phyloP scores from a whole-genome alignment of 83 land plant species.

The Picea abies region DNA sequence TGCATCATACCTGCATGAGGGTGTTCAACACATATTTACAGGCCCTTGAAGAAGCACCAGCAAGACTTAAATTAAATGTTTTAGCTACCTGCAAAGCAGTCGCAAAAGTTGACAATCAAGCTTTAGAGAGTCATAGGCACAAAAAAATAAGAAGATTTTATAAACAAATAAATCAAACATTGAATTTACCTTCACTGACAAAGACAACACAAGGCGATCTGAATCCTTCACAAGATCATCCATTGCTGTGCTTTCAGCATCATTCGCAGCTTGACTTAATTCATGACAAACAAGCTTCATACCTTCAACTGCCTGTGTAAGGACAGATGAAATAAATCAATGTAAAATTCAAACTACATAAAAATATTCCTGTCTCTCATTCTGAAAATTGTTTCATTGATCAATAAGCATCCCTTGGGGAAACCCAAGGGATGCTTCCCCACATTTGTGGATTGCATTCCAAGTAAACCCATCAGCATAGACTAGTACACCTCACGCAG shows the following conservation, averaged over 20 bases:
- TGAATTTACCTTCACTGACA: conserved; percentile 72
- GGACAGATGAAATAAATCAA: neutral
- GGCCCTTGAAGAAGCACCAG: conserved; percentile 96
- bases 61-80: conserved; percentile 89
- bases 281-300: conserved; percentile 99
- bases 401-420: neutral
- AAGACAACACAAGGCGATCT: conserved; percentile 86
- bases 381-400: neutral
- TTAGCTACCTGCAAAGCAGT: conserved; percentile 69
- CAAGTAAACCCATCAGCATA: too few species aligned
- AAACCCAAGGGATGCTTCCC: too few species aligned
- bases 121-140: neutral
- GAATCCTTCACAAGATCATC: conserved; percentile 91
- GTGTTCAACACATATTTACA: conserved; percentile 99
- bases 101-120: neutral
- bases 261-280: conserved; percentile 70
- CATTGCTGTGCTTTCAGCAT: conserved; percentile 73
- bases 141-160: neutral
- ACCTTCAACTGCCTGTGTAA: conserved; percentile 95
- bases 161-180: neutral
- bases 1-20: conserved; percentile 83
- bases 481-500: too few species aligned
- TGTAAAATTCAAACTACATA: neutral
- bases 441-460: too few species aligned
- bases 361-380: neutral